Base-by-base conservation (phyloP, 768 basidiomycete species). In the Scleroderma citrinum region DNA sequence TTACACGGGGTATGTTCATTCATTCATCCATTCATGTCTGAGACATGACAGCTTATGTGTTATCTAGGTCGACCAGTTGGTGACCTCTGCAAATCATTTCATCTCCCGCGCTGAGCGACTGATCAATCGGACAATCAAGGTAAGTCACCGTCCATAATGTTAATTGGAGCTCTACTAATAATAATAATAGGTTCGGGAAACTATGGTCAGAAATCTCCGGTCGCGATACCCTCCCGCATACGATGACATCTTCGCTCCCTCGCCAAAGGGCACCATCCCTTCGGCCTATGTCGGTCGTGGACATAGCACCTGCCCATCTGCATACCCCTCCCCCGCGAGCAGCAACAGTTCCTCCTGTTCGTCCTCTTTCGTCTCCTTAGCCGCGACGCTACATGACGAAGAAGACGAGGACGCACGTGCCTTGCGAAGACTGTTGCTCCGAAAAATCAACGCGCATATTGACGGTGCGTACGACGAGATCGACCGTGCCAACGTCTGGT, bases 401-500 rank as follows among this genome's bases (percentile, higher is more conserved):
- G 81, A 81, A 53, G 84, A 84, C 48, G 79, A 86, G 42, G 87
- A 87, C 51, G 75, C 72, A 11, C 75, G 77, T 31, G 71, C 74
- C 23, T 69, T 86, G 31, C 82, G 83, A 13, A 73, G 83, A 16
- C 62, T 89, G n/a, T 57, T 87, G 19, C 63, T 80, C 35, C 76
- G 82, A 40, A 87, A 86, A 66, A 76, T 88, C 47, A 78, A 82
- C 34, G 75, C 78, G 50, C 68, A 76, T 40, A 55, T 77, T 46
- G 69, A 70, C 14, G 78, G 77, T 6, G 79, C 81, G 2, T 75
- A 77, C 56, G 81, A 82, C 37, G 82, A 86, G 58, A 70, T 86
- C 37, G 83, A 87, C 51, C 77, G 74, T 53, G 73, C 74, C 30
- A 70, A 69, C 19, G 67, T 65, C 1, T 87, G 85, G 84, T 63